A percentile compares a stretch with the other conserved stretches of the same genome.
phyloP scores from a whole-genome alignment of 179 eudicot genomes.

The Silene noctiflora region DNA sequence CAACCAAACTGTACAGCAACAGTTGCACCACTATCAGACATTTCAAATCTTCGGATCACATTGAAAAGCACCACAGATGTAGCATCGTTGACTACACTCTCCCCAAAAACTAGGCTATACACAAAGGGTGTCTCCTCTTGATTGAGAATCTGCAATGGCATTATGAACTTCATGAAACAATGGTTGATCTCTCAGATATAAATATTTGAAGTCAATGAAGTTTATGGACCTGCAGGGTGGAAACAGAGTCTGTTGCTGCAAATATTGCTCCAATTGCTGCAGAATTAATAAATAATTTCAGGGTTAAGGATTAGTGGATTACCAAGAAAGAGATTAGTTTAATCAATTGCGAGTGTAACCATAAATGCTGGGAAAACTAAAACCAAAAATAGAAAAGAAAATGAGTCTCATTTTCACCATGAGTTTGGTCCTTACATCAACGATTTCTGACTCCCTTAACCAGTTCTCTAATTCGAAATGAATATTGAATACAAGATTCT shows the following conservation, averaged over 20 bases:
- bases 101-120: conserved; percentile 74
- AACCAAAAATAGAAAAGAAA: not conserved
- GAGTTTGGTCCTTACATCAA: too few species aligned
- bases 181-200: not conserved
- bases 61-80: conserved; percentile 70
- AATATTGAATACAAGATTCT: not conserved
- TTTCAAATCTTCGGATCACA: conserved; percentile 52
- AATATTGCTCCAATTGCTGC: conserved; percentile 78
- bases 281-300: conserved; percentile 11
- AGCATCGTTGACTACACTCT: conserved; percentile 81
- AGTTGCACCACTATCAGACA: conserved; percentile 33
- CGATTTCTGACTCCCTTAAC: not conserved
- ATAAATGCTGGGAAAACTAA: not conserved
- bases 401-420: not conserved
- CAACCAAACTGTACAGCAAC: conserved; percentile 41
- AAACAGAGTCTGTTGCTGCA: conserved; percentile 78
- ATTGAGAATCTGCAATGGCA: conserved; percentile 53
- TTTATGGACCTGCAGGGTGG: conserved; percentile 65
- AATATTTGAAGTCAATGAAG: not conserved
- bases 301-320: not conserved
- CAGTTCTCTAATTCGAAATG: not conserved
- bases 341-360: not conserved
- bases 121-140: conserved; percentile 67
- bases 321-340: not conserved
- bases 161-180: not conserved